phyloP scores from a whole-genome alignment of 768 basidiomycete species.

The Hypsizygus marmoreus region DNA sequence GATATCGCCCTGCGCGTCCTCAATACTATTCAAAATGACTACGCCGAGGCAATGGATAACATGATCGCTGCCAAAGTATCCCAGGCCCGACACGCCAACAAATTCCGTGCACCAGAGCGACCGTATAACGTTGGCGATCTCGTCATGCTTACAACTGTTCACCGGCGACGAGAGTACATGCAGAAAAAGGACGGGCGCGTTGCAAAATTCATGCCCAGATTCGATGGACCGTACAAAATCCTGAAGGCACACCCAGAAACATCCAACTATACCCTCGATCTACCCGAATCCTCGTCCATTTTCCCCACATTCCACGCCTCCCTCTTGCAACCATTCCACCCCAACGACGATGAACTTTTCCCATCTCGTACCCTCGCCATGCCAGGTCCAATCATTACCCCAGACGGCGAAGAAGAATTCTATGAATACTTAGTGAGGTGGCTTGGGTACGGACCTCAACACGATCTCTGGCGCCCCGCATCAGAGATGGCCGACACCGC shows the following conservation, averaged over 20 bases:
- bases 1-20: constrained; percentile 13
- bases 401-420: constrained; percentile 25
- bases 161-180: constrained; percentile 24
- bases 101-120: not conserved
- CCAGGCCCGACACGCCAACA: not conserved
- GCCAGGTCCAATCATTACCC: constrained; percentile 22
- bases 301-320: constrained; percentile 35
- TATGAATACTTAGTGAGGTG: constrained; percentile 26
- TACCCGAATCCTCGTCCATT: constrained; percentile 18
- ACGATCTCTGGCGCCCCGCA: no score
- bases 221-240: constrained; percentile 29
- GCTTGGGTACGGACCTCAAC: no score
- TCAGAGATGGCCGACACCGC: no score
- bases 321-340: constrained; percentile 20
- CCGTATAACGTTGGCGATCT: constrained; percentile 12
- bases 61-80: constrained; percentile 8
- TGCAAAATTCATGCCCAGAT: constrained; percentile 40
- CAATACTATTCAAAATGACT: no score
- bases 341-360: constrained; percentile 32
- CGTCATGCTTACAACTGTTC: constrained; percentile 30
- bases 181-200: constrained; percentile 21
- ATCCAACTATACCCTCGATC: constrained; percentile 24
- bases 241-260: constrained; percentile 13
- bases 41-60: constrained; percentile 5
- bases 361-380: constrained; percentile 21